A percentile compares a stretch with the other conserved stretches of the same genome.
These are phyloP conservation scores for Ceratocystis variospora DNA, from an alignment of 2,329 filamentous ascomycete genomes.

Conservation along the genomic window DNA sequence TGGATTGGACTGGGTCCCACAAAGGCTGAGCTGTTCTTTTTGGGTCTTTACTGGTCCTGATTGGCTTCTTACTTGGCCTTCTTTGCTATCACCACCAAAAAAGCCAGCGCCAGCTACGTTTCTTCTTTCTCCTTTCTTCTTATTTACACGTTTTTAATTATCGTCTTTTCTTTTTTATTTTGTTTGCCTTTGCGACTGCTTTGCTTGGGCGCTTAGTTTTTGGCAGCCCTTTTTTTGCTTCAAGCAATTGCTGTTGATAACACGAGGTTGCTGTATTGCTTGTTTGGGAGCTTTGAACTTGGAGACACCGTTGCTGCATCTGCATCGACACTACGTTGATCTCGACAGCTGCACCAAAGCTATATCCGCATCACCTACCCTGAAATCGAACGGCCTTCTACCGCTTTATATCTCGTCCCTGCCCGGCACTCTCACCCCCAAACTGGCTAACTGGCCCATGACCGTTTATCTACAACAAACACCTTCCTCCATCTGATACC, in stretches of 20 bases:
- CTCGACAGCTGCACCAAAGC: no score
- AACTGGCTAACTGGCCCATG: not conserved
- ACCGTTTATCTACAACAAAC: not conserved
- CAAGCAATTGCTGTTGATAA: no score
- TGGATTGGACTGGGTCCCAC: conserved; percentile 3
- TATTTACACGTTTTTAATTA: not conserved
- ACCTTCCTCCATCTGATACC: not conserved
- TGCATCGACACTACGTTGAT: not conserved
- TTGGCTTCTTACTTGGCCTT: no score
- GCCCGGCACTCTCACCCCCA: not conserved
- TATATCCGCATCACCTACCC: no score
- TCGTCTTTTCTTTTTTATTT: not conserved
- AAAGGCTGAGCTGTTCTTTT: conserved; percentile 18
- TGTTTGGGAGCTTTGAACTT: conserved; percentile 4
- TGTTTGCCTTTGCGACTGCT: not conserved
- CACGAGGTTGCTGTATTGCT: not conserved
- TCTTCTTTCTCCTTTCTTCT: conserved; percentile 1
- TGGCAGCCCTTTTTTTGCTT: not conserved
- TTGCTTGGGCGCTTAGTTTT: not conserved
- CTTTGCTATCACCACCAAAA: not conserved
- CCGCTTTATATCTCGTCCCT: not conserved
- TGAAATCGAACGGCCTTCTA: no score
- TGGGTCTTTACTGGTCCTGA: not conserved
- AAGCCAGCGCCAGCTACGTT: not conserved
- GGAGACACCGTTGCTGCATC: not conserved